These are phyloP conservation scores for Cylindrotheca fusiformis DNA, from an alignment of 108 stramenopile genomes.

Conservation along the genomic window DNA sequence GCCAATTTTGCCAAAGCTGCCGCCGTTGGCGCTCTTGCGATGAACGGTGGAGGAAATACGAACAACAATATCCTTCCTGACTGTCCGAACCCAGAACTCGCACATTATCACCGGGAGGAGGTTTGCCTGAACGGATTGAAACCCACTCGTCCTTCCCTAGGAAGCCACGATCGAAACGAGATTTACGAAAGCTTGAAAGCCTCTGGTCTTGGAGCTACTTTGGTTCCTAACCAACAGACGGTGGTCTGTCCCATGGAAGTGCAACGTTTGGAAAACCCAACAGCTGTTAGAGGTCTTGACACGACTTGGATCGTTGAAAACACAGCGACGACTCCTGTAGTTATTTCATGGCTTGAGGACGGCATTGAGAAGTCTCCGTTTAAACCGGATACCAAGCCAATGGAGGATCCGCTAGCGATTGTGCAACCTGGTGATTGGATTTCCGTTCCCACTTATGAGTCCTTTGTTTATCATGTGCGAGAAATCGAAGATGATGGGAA, in stretches of 20 bases:
- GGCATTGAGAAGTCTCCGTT: constrained; percentile 41
- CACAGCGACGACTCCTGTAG: constrained; percentile 23
- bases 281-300: constrained; percentile 32
- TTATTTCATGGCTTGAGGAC: constrained; percentile 31
- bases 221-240: constrained; percentile 42
- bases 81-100: constrained; percentile 10
- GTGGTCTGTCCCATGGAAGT: constrained; percentile 35
- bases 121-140: constrained; percentile 14
- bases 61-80: constrained; percentile 9
- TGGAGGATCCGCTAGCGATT: constrained; percentile 34
- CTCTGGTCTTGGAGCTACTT: constrained; percentile 23
- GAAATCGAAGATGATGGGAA: constrained; percentile 30
- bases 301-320: constrained; percentile 60
- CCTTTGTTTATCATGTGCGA: constrained; percentile 44
- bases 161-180: constrained; percentile 3
- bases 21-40: constrained; percentile 25
- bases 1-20: constrained; percentile 25
- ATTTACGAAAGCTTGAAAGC: constrained; percentile 15
- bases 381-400: constrained; percentile 27
- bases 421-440: constrained; percentile 39
- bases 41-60: constrained; percentile 11
- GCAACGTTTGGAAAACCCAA: constrained; percentile 24
- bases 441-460: constrained; percentile 29
- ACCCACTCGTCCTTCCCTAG: constrained; percentile 9
- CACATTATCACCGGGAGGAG: constrained; percentile 18